These are phyloP conservation scores for Glonium stellatum DNA, from an alignment of 495 filamentous ascomycete species.

Conservation along the genomic window DNA sequence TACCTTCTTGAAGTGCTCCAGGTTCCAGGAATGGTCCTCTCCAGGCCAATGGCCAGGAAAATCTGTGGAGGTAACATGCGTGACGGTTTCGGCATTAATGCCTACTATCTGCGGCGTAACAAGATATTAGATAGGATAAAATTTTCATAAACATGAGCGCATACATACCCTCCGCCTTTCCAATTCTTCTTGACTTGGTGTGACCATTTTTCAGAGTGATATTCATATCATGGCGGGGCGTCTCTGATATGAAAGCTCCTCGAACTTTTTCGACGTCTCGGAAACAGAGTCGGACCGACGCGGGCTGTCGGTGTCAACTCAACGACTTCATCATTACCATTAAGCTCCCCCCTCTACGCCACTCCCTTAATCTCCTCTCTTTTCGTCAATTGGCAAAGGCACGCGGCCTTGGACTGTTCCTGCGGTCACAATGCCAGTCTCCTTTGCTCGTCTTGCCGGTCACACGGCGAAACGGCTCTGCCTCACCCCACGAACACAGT, in stretches of 20 bases:
- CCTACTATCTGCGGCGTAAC: slow-evolving; percentile 74
- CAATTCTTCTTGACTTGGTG: slow-evolving; percentile 27
- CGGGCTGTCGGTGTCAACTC: slow-evolving; percentile 3
- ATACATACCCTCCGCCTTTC: slow-evolving; percentile 28
- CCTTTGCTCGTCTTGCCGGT: slow-evolving; percentile 57
- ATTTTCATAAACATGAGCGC: background rate
- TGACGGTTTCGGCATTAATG: slow-evolving; percentile 81
- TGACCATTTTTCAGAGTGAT: slow-evolving; percentile 10
- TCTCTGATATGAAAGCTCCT: background rate
- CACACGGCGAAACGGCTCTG: slow-evolving; percentile 60
- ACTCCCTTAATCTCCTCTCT: slow-evolving; percentile 14
- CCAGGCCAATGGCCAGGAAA: slow-evolving; percentile 85
- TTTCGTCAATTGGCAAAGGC: slow-evolving; percentile 15
- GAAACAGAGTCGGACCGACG: background rate
- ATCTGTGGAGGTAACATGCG: slow-evolving; percentile 78
- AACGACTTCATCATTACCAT: slow-evolving; percentile 13
- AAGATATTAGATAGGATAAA: background rate
- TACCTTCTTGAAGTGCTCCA: slow-evolving; percentile 64
- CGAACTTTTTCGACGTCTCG: background rate
- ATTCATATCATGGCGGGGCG: background rate
- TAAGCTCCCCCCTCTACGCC: slow-evolving; percentile 16
- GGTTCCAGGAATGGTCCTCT: slow-evolving; percentile 81
- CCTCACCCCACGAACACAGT: slow-evolving; percentile 37
- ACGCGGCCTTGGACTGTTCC: slow-evolving; percentile 11
- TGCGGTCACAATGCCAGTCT: slow-evolving; percentile 53